phyloP scores from a whole-genome alignment of 306 rosid species.

The Quercus dentata region DNA sequence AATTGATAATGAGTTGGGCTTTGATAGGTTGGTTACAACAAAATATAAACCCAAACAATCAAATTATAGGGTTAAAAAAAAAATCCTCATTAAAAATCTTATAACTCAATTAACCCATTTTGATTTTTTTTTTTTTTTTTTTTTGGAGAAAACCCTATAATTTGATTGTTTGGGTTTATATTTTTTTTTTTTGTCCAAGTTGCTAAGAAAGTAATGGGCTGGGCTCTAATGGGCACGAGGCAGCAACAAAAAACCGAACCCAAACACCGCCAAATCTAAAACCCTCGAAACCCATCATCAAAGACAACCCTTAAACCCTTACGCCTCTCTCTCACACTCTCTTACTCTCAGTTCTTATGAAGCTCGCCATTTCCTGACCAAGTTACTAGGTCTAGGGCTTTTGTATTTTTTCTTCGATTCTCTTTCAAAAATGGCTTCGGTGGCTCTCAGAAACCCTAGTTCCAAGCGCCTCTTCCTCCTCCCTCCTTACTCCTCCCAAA shows the following conservation, averaged over 20 bases:
- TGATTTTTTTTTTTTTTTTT: too few species aligned
- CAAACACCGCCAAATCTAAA: constrained; percentile 18
- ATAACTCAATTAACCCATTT: too few species aligned
- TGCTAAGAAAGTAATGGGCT: too few species aligned
- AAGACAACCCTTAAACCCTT: constrained; percentile 31
- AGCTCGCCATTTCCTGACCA: neutral
- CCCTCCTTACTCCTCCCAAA: constrained; percentile 45
- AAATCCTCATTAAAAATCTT: too few species aligned
- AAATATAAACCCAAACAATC: too few species aligned
- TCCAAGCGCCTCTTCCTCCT: constrained; percentile 45
- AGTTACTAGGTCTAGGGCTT: neutral
- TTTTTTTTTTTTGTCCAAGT: too few species aligned
- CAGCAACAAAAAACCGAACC: neutral
- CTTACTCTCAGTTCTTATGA: neutral
- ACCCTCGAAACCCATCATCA: constrained; percentile 19
- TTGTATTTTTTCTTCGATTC: neutral
- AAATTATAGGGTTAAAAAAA: too few species aligned
- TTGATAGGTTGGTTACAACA: too few species aligned
- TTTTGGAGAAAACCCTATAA: too few species aligned
- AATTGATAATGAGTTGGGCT: too few species aligned
- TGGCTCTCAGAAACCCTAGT: constrained; percentile 51
- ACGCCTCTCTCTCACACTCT: constrained; percentile 15
- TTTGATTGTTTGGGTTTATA: too few species aligned
- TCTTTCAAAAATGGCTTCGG: constrained; percentile 54
- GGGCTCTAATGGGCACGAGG: neutral